Percentiles rank a stretch among this genome's conserved stretches.
Evolutionary conservation across 2,329 filamentous ascomycete genomes (phyloP).

Genomic region (Sarocladium kiliense): DNA sequence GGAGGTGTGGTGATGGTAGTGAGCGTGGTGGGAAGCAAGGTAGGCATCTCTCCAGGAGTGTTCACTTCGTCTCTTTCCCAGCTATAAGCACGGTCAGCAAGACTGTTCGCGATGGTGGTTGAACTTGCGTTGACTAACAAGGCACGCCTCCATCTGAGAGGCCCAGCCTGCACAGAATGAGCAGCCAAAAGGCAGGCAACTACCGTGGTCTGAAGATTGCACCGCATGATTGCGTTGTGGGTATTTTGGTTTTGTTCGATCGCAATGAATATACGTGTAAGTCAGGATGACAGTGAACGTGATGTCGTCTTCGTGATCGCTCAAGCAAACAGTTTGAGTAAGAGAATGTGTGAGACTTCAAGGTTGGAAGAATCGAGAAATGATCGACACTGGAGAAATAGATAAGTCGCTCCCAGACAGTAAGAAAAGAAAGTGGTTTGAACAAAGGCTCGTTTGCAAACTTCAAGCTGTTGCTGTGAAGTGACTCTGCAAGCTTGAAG

Average conservation of each 20-base stretch:
- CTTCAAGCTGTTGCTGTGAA: neutral
- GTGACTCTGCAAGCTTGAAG: neutral
- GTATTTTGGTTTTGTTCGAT: neutral
- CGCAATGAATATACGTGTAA: neutral
- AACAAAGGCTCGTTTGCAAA: neutral
- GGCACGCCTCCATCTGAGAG: constrained; percentile 22
- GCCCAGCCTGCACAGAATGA: constrained; percentile 28
- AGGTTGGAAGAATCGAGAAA: neutral
- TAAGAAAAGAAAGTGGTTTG: neutral
- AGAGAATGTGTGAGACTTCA: constrained; percentile 1
- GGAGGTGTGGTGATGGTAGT: neutral
- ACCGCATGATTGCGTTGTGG: constrained; percentile 17
- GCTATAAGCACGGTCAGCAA: neutral
- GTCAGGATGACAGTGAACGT: constrained; percentile 12
- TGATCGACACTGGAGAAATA: neutral
- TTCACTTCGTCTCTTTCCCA: constrained; percentile 4
- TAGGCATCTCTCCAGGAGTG: constrained; percentile 7
- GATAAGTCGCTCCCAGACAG: no score
- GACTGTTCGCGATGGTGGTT: neutral
- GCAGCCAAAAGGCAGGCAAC: constrained; percentile 23
- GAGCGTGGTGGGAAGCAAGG: neutral
- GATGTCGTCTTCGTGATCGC: neutral
- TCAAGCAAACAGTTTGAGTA: neutral
- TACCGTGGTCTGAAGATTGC: constrained; percentile 14
- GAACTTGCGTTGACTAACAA: constrained; percentile 18